Base-by-base conservation (phyloP, 495 filamentous ascomycete species). In the Neurospora intermedia region DNA sequence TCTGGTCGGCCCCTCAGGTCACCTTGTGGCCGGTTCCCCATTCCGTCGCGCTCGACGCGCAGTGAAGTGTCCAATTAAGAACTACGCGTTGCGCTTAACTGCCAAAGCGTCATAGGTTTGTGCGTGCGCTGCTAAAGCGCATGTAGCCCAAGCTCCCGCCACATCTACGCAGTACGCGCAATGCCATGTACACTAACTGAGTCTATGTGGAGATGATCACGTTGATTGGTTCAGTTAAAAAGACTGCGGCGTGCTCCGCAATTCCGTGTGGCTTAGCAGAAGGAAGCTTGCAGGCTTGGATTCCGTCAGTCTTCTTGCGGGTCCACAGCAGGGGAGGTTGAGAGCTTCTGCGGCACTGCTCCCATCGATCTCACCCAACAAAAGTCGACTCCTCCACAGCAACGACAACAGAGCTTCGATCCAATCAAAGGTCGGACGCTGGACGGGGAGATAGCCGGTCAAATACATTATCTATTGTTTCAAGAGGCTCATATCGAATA, bases 21-120 rank as follows among this genome's bases (percentile, higher is more conserved):
- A 6, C 35, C 13, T 62, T 31, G 48, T 62, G 54, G 54, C 31
- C 54, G 20, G 54, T 31, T 62, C 54, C 23, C 6, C 27, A 18
- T 35, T 62, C 54, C 54, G 27, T 66, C 54, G 27, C 54, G 54
- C 54, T 66, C 15, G 54, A 35, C 54, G 54, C 54, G 54, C 54
- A 9, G 8, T 31, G 54, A 66, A 66, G 35, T 66, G 31, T 35
- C 54, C 54, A 66, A 66, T 66, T 66, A 66, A 66, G 35, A 38
- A 35, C 27, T 35, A 35, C 54, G 54, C 54, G 70, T 70, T 40
- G 70, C 72, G 74, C 74, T 72, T 71, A 48, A 70, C 39, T 42
- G 42, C 69, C 69, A 70, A 74, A 72, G 46, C 72, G 54, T 62
- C 54, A 31, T 31, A 31, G 15, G 27, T 62, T 0, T 31, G 35